Percentiles rank a stretch among this genome's conserved stretches.
Evolutionary conservation across 306 rosid species (phyloP).

Genomic region (Ochetophila trinervis): DNA sequence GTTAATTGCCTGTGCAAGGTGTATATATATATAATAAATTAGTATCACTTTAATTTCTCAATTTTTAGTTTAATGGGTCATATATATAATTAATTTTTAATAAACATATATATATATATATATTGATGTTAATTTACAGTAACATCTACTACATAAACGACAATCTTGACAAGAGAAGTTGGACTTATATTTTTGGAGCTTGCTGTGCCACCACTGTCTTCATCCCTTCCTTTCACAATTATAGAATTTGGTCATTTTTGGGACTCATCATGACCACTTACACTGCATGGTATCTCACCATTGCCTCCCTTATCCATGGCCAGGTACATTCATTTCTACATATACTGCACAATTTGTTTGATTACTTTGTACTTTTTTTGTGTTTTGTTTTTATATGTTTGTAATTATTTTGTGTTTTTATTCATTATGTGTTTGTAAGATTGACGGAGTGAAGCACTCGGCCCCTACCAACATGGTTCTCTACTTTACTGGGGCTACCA

Average conservation of each 20-base stretch:
- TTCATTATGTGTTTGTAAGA: slow-evolving; percentile 25
- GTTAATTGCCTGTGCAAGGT: slow-evolving; percentile 98
- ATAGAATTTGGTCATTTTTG: slow-evolving; percentile 93
- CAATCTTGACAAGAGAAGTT: slow-evolving; percentile 97
- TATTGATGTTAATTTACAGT: slow-evolving; percentile 35
- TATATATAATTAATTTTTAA: not conserved
- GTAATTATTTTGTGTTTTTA: not conserved
- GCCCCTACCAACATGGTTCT: slow-evolving; percentile 86
- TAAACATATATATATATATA: too few species aligned
- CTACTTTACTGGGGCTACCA: slow-evolving; percentile 96
- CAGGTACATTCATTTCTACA: slow-evolving; percentile 43
- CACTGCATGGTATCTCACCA: slow-evolving; percentile 95
- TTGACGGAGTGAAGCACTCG: slow-evolving; percentile 93
- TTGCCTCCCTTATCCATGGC: slow-evolving; percentile 86
- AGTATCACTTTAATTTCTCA: not conserved
- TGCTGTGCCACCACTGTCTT: slow-evolving; percentile 97
- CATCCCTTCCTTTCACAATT: slow-evolving; percentile 93
- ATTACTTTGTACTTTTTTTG: not conserved
- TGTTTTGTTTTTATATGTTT: not conserved
- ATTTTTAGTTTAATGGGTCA: not conserved
- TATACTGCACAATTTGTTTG: not conserved
- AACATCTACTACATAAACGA: slow-evolving; percentile 96
- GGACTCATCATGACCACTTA: slow-evolving; percentile 92
- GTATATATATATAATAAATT: not conserved
- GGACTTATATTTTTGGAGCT: slow-evolving; percentile 97